phyloP scores from a whole-genome alignment of 148 eudicot genomes.

The Spergularia bocconei region DNA sequence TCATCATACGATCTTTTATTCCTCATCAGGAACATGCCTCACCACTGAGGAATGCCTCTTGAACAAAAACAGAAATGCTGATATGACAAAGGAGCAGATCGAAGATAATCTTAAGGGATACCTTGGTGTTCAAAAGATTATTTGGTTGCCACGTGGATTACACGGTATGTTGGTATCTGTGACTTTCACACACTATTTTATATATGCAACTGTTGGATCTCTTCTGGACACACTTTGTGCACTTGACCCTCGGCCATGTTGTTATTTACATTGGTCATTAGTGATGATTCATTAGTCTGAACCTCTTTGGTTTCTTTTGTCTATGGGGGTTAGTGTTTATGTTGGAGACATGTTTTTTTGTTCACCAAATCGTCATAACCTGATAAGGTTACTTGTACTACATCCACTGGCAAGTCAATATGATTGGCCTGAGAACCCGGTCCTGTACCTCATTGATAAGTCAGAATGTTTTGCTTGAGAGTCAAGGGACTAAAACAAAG shows the following conservation, averaged over 20 bases:
- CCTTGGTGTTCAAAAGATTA: constrained; percentile 78
- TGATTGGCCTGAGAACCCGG: neutral
- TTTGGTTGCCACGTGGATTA: constrained; percentile 93
- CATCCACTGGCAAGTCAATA: neutral
- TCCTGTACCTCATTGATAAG: neutral
- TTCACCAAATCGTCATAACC: neutral
- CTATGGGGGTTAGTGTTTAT: neutral
- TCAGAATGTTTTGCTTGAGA: neutral
- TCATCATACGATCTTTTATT: neutral
- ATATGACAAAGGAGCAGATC: constrained; percentile 69
- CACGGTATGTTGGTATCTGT: constrained; percentile 68
- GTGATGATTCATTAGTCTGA: neutral
- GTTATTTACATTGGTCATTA: neutral
- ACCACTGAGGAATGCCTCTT: constrained; percentile 96
- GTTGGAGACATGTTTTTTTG: neutral
- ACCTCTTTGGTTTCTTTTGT: neutral
- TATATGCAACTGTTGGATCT: neutral
- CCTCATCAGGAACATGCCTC: constrained; percentile 78
- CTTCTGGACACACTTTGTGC: neutral
- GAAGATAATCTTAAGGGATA: constrained; percentile 85
- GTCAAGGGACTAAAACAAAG: neutral
- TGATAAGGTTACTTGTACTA: neutral
- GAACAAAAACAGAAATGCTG: constrained; percentile 87
- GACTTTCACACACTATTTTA: neutral
- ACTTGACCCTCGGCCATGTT: neutral